Conservation (phyloP, 768 basidiomycete genomes). For the Podaxis sp. region DNA sequence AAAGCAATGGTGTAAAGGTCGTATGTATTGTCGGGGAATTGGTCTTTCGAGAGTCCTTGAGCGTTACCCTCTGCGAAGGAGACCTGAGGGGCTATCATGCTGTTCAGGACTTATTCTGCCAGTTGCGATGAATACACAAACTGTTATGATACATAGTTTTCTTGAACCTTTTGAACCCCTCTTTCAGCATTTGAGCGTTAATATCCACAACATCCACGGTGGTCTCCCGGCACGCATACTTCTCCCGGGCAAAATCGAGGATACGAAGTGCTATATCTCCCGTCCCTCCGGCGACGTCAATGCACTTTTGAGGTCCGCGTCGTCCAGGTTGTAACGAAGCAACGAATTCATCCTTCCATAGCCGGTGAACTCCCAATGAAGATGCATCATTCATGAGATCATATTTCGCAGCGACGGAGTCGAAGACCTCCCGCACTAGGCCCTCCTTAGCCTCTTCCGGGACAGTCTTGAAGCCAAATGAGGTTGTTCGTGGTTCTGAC, state of each 20-base stretch:
- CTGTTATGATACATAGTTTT: constrained; percentile 99
- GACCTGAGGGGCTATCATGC: constrained; percentile 76
- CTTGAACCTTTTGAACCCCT: constrained; percentile 87
- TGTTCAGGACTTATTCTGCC: constrained; percentile 7
- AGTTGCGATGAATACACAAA: constrained; percentile 35
- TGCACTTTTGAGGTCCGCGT: constrained; percentile 72
- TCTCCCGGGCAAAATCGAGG: constrained; percentile 85
- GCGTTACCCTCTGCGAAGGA: constrained; percentile 94
- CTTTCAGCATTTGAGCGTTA: constrained; percentile 92
- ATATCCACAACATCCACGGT: constrained; percentile 91
- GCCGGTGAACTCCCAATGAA: constrained; percentile 90
- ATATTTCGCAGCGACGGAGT: constrained; percentile 92
- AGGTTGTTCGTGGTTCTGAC: constrained; percentile 51
- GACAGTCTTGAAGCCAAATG: constrained; percentile 92
- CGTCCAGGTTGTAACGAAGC: constrained; percentile 72
- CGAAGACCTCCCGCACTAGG: constrained; percentile 91
- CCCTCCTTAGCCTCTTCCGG: constrained; percentile 85
- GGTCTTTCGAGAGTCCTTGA: constrained; percentile 63
- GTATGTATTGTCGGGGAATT: constrained; percentile 80
- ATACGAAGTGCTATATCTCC: constrained; percentile 96
- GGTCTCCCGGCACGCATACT: constrained; percentile 87
- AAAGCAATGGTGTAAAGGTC: constrained; percentile 99
- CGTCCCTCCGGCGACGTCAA: constrained; percentile 97
- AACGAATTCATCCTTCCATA: constrained; percentile 96
- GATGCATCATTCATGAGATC: constrained; percentile 99